phyloP scores from a whole-genome alignment of 345 rosid species.

The Hypericum perforatum region DNA sequence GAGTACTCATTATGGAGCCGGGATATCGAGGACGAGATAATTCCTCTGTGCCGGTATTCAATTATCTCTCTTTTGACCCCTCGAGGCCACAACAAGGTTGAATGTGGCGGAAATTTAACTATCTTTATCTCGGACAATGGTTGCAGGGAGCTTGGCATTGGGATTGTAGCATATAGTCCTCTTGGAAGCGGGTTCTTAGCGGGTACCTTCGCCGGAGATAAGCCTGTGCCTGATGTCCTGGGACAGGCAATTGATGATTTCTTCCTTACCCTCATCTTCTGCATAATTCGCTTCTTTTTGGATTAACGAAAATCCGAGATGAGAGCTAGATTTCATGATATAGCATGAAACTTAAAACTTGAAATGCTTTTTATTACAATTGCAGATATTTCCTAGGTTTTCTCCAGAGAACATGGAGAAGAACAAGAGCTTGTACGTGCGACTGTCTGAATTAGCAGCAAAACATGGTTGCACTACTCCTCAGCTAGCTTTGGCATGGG shows the following conservation, averaged over 20 bases:
- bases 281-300: too few relatives aligned
- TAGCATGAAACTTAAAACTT: not conserved
- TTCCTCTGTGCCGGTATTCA: constrained; percentile 28
- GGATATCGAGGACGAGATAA: constrained; percentile 27
- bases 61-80: not conserved
- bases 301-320: too few relatives aligned
- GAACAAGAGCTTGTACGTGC: constrained; percentile 31
- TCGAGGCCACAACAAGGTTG: too few relatives aligned
- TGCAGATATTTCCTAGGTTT: constrained; percentile 34
- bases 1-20: constrained; percentile 35
- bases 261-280: too few relatives aligned
- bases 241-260: constrained; percentile 4
- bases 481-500: constrained; percentile 44
- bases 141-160: constrained; percentile 31
- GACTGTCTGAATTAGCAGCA: constrained; percentile 23
- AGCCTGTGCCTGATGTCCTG: constrained; percentile 16
- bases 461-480: constrained; percentile 32
- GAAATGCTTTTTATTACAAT: not conserved
- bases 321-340: not conserved
- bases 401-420: constrained; percentile 30
- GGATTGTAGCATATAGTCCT: constrained; percentile 29
- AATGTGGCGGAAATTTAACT: too few relatives aligned
- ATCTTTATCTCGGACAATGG: too few relatives aligned
- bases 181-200: constrained; percentile 33
- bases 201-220: constrained; percentile 26